These are phyloP conservation scores for Saturnispora sekii DNA, from an alignment of 805 yeast species.

Conservation along the genomic window DNA sequence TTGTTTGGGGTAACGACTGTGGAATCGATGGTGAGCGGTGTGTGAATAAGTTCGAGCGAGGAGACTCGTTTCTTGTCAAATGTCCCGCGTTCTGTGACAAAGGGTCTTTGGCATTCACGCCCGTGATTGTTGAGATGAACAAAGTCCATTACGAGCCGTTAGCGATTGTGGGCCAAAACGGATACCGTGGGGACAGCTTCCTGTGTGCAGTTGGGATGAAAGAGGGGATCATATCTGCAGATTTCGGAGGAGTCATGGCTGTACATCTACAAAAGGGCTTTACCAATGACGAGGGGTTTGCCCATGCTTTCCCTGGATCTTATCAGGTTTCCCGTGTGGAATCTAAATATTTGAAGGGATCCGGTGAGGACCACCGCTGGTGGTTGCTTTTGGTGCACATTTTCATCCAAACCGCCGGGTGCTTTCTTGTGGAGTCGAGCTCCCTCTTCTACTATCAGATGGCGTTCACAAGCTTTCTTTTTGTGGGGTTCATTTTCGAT, in stretches of 20 bases:
- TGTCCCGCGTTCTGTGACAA: conserved; percentile 87
- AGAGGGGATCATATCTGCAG: conserved; percentile 67
- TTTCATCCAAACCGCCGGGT: neutral
- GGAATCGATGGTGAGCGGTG: conserved; percentile 65
- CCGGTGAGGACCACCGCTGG: neutral
- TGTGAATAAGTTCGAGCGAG: conserved; percentile 22
- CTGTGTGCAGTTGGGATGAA: conserved; percentile 89
- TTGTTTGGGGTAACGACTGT: conserved; percentile 67
- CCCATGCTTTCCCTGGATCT: neutral
- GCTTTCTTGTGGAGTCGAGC: neutral
- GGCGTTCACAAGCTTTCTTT: neutral
- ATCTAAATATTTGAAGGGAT: neutral
- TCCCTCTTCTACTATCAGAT: neutral
- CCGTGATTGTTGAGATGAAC: conserved; percentile 62
- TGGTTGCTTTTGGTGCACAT: neutral
- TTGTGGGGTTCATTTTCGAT: conserved; percentile 2
- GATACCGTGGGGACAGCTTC: conserved; percentile 77
- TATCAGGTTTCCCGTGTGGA: neutral
- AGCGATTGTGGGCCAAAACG: conserved; percentile 67
- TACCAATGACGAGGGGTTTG: neutral
- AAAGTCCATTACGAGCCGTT: conserved; percentile 61
- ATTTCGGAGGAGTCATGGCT: conserved; percentile 36
- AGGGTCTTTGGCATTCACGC: conserved; percentile 47
- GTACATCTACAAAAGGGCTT: conserved; percentile 55
- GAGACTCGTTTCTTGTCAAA: conserved; percentile 42